phyloP scores from a whole-genome alignment of 805 yeast species.

The Wickerhamiella nectarea region DNA sequence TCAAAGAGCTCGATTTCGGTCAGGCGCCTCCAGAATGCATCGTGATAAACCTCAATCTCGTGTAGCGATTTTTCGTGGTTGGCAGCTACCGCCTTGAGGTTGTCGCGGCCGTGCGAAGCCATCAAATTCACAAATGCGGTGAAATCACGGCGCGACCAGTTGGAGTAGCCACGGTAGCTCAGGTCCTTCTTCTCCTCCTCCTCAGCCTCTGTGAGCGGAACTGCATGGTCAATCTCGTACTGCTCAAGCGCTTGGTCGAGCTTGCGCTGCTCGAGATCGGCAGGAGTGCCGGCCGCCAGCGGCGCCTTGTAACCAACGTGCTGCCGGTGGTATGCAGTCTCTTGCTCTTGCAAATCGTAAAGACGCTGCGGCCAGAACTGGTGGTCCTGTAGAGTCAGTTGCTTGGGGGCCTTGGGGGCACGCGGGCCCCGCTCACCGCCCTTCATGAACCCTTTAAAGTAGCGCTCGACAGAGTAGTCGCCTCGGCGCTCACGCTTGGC shows the following conservation, averaged over 20 bases:
- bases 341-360: slow-evolving; percentile 64
- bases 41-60: slow-evolving; percentile 66
- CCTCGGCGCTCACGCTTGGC: slow-evolving; percentile 41
- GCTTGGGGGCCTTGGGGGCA: slow-evolving; percentile 76
- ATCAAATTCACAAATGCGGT: slow-evolving; percentile 60
- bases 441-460: slow-evolving; percentile 63
- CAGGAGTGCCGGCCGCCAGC: slow-evolving; percentile 39
- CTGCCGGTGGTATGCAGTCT: slow-evolving; percentile 62
- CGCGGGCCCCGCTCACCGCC: slow-evolving; percentile 38
- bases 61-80: slow-evolving; percentile 73
- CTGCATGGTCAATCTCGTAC: slow-evolving; percentile 58
- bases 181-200: slow-evolving; percentile 53
- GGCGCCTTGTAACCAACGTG: slow-evolving; percentile 53
- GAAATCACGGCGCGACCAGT: slow-evolving; percentile 84
- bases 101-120: slow-evolving; percentile 71
- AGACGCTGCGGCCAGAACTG: slow-evolving; percentile 78
- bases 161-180: slow-evolving; percentile 53
- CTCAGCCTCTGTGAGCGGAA: slow-evolving; percentile 65
- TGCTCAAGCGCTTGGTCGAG: slow-evolving; percentile 44
- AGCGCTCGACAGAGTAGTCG: slow-evolving; percentile 77
- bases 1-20: slow-evolving; percentile 82
- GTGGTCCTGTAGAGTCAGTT: slow-evolving; percentile 70
- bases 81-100: slow-evolving; percentile 51
- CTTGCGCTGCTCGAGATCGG: slow-evolving; percentile 32
- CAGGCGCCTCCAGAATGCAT: slow-evolving; percentile 68